Base-by-base conservation (phyloP, 306 rosid species). In the Dryas octopetala region DNA sequence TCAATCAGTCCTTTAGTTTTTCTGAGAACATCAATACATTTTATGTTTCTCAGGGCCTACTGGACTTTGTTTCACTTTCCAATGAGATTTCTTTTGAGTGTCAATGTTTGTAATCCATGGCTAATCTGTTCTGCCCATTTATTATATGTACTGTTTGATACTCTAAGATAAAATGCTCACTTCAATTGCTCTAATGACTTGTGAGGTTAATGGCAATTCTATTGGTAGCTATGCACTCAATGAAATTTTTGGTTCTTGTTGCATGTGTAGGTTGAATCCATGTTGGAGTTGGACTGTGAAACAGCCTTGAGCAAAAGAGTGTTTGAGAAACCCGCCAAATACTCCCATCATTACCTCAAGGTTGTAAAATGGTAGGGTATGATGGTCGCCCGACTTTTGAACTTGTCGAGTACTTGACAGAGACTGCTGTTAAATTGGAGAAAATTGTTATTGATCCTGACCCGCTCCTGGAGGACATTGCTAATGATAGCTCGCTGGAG, bases 331-430 rank as follows among this genome's bases (percentile, higher is more conserved):
- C 40, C 77, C 19, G 66, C 68, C n/a, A 61, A 61, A 47, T 73
- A 17, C 60, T 46, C 68, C n/a, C 59, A 32, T 61, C n/a, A 40
- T 52, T 8, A n/a, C 58, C 77, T 62, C 5, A 61, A 28, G 59
- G 50, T 16, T 32, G 69, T 73, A n/a, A 59, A 61, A 73, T 61
- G 14, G 62, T 15, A 8, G 77, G 59, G 19, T 73, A 61, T n/a
- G 47, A 26, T 26, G 69, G 69, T 47, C 32, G 32, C 1, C 0
- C 45, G 16, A 14, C 38, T 47, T 48, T 32, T 47, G 60, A 61
- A 32, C 13, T 73, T 7, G 69, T 73, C 40, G 47, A 46, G 4
- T 60, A 28, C 68, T 10, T 73, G 57, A 32, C 12, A 46, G 68
- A 73, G 11, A 60, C 7, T 32, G 69, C 59, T 28, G 69, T 62